phyloP scores from a whole-genome alignment of 768 basidiomycete genomes.

The Leccinum rimulosum region DNA sequence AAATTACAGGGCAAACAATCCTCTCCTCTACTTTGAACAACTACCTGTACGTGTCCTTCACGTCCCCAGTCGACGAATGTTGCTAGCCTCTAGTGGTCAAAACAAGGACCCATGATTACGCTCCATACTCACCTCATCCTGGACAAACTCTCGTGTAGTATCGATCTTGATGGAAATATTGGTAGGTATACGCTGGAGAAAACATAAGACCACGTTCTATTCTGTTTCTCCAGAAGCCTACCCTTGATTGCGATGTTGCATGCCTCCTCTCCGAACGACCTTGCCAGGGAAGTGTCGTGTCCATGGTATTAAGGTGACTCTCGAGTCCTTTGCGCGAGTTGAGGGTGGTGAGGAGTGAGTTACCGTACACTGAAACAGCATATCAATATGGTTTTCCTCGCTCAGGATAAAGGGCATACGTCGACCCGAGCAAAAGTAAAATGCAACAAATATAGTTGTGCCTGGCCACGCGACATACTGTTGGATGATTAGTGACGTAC shows the following conservation, averaged over 20 bases:
- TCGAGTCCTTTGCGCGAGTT: constrained; percentile 53
- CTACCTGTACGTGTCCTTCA: background rate
- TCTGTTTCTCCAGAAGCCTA: background rate
- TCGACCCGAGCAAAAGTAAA: constrained; percentile 59
- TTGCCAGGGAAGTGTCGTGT: constrained; percentile 18
- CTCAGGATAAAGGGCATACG: constrained; percentile 37
- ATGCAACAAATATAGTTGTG: constrained; percentile 56
- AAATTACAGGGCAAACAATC: no score
- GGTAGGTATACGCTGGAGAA: background rate
- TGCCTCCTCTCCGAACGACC: background rate
- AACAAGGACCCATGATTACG: background rate
- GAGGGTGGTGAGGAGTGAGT: constrained; percentile 58
- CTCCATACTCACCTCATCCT: background rate
- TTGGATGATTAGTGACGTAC: background rate
- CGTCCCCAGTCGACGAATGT: background rate
- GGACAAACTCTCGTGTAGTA: background rate
- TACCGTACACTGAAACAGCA: constrained; percentile 43
- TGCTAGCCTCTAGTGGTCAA: background rate
- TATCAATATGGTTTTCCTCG: background rate
- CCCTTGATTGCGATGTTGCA: background rate
- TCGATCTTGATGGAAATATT: background rate
- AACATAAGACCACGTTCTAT: background rate
- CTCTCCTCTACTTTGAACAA: background rate
- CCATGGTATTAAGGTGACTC: constrained; percentile 2
- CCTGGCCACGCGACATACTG: constrained; percentile 47